Evolutionary conservation across 768 basidiomycete genomes (phyloP).

Genomic region (Suillus bovinus): DNA sequence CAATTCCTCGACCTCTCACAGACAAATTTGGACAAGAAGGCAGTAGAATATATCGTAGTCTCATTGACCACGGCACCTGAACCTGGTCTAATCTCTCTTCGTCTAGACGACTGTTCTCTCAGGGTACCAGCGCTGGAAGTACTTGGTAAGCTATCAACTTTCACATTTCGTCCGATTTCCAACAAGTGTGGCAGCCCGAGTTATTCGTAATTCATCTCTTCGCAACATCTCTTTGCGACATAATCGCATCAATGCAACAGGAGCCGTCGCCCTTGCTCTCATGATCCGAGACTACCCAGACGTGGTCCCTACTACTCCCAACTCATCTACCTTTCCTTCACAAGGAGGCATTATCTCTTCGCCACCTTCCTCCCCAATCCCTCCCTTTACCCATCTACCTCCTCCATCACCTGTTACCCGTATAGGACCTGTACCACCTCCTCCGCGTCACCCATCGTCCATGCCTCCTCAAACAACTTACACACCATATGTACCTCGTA

Average conservation of each 20-base stretch:
- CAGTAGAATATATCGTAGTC: slow-evolving; percentile 77
- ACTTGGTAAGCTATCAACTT: slow-evolving; percentile 57
- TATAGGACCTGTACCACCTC: slow-evolving; percentile 44
- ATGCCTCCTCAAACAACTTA: slow-evolving; percentile 68
- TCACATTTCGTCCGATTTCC: background rate
- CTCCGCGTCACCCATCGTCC: slow-evolving; percentile 50
- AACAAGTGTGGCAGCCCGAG: slow-evolving; percentile 54
- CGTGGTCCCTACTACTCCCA: slow-evolving; percentile 40
- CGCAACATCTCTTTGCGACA: slow-evolving; percentile 88
- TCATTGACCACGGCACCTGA: slow-evolving; percentile 48
- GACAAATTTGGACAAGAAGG: slow-evolving; percentile 80
- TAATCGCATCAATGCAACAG: slow-evolving; percentile 82
- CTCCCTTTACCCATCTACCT: slow-evolving; percentile 25
- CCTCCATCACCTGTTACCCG: slow-evolving; percentile 29
- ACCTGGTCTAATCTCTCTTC: slow-evolving; percentile 68
- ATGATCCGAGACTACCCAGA: slow-evolving; percentile 98
- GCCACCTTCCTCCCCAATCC: slow-evolving; percentile 33
- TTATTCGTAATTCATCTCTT: slow-evolving; percentile 79
- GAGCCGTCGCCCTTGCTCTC: slow-evolving; percentile 88
- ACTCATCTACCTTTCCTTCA: slow-evolving; percentile 10
- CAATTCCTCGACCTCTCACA: slow-evolving; percentile 92
- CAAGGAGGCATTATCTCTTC: slow-evolving; percentile 28
- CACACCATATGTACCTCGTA: slow-evolving; percentile 78
- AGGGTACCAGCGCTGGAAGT: slow-evolving; percentile 74
- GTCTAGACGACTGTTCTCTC: slow-evolving; percentile 84